Conservation (phyloP, 371 early-diverging fungal genomes). For the Aphelidium insulamus region DNA sequence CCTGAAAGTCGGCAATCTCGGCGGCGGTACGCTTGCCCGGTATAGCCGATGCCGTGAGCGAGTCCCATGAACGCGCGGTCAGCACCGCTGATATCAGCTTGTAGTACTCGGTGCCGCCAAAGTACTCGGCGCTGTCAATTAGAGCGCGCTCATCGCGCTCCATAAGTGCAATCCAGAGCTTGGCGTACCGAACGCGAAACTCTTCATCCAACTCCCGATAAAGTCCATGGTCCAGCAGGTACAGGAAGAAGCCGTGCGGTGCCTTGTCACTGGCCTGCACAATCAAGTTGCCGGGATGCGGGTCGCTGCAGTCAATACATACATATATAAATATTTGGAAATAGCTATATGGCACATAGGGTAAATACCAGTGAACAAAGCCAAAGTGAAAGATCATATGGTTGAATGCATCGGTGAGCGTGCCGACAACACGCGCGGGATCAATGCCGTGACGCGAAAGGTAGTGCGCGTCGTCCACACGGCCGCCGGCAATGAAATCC, state of each 20-base stretch:
- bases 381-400: constrained; percentile 84
- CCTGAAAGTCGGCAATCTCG: constrained; percentile 20
- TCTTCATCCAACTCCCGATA: constrained; percentile 49
- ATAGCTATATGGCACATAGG: constrained; percentile 1
- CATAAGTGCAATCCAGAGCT: constrained; percentile 64
- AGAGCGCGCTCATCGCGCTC: constrained; percentile 47
- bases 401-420: constrained; percentile 46
- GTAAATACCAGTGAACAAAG: constrained; percentile 59
- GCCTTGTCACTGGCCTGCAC: constrained; percentile 15
- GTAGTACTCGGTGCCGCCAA: constrained; percentile 52
- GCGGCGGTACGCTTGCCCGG: constrained; percentile 17
- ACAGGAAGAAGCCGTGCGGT: constrained; percentile 57
- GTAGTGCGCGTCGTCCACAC: constrained; percentile 48
- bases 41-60: constrained; percentile 20
- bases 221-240: constrained; percentile 79
- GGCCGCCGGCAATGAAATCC: constrained; percentile 43
- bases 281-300: constrained; percentile 23
- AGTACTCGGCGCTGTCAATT: constrained; percentile 19
- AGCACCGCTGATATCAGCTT: constrained; percentile 59
- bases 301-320: constrained; percentile 10
- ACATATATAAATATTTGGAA: neutral
- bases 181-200: constrained; percentile 67
- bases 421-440: constrained; percentile 41
- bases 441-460: constrained; percentile 39
- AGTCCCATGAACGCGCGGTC: constrained; percentile 63